Percentiles rank a stretch among this genome's conserved stretches.
phyloP scores from a whole-genome alignment of 495 filamentous ascomycete species.

The Talaromyces adpressus region DNA sequence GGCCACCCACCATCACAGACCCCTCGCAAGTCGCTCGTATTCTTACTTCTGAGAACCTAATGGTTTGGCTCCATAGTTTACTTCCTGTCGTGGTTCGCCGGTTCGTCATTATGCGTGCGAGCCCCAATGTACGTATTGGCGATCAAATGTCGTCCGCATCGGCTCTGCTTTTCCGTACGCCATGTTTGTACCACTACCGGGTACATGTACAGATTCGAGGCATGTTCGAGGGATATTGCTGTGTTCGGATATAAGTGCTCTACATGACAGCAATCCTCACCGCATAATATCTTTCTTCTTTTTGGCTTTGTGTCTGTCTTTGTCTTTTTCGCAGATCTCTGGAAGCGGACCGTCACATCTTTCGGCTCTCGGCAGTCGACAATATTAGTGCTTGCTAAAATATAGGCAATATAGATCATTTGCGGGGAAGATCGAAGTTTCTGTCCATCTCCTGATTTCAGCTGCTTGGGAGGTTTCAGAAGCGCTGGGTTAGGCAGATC shows the following conservation, averaged over 20 bases:
- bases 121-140: neutral
- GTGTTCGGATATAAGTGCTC: neutral
- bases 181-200: neutral
- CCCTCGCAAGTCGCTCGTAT: neutral
- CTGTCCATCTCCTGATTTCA: neutral
- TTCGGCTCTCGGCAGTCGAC: neutral
- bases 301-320: neutral
- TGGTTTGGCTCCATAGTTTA: no score
- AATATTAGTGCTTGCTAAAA: neutral
- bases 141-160: neutral
- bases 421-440: slow-evolving; percentile 1
- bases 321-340: neutral
- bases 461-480: neutral
- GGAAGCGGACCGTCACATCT: neutral
- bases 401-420: neutral
- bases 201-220: neutral
- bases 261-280: neutral
- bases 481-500: neutral
- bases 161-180: neutral
- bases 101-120: neutral
- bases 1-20: neutral
- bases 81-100: no score
- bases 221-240: neutral
- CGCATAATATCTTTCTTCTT: neutral
- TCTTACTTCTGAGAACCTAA: neutral